Conservation (phyloP, 805 yeast species). For the Suhomyces emberorum region DNA sequence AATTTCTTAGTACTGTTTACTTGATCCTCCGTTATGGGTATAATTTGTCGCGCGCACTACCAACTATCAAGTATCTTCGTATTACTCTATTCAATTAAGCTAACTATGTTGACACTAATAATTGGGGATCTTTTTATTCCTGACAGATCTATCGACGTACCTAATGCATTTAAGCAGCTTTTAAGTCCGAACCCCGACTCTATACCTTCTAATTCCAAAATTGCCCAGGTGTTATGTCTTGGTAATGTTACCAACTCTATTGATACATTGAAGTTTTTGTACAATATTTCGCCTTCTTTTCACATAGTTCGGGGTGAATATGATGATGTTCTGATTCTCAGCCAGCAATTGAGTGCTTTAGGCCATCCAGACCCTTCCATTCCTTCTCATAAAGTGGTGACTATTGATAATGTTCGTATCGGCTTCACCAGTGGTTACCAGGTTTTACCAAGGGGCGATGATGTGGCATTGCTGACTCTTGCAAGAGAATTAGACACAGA, state of each 20-base stretch:
- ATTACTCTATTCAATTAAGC: not conserved
- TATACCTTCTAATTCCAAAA: constrained; percentile 51
- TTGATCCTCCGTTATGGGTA: not conserved
- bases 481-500: constrained; percentile 94
- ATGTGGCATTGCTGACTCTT: constrained; percentile 72
- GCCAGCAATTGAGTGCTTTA: constrained; percentile 28
- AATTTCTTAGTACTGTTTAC: too few species aligned
- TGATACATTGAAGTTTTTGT: constrained; percentile 60
- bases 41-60: not conserved
- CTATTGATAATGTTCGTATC: constrained; percentile 67
- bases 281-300: constrained; percentile 66
- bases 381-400: constrained; percentile 64
- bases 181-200: constrained; percentile 59
- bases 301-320: constrained; percentile 80
- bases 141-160: constrained; percentile 67
- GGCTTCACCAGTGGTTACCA: constrained; percentile 86
- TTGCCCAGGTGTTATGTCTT: constrained; percentile 76
- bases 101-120: constrained; percentile 51
- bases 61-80: too few species aligned
- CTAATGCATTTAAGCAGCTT: constrained; percentile 65
- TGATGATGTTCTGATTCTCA: constrained; percentile 48
- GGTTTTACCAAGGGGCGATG: constrained; percentile 82
- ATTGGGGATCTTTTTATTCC: constrained; percentile 92
- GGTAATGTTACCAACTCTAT: constrained; percentile 78
- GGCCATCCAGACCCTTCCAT: constrained; percentile 22